A percentile compares a stretch with the other conserved stretches of the same genome.
phyloP scores from a whole-genome alignment of 129 eudicot species.

The Ambrosia trifida region DNA sequence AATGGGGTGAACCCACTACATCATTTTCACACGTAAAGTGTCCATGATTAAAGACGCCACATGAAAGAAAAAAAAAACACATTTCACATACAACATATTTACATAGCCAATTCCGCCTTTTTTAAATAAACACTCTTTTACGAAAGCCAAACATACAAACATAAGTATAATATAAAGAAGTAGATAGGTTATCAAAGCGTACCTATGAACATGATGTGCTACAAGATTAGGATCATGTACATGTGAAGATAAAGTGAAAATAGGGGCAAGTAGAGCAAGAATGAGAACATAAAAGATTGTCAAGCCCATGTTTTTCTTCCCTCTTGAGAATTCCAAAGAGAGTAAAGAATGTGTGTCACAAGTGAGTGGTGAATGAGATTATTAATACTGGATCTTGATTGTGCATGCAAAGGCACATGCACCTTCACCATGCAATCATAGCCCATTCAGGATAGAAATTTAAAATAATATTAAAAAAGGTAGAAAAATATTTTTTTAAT shows the following conservation, averaged over 20 bases:
- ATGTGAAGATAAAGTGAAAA: conserved; percentile 20
- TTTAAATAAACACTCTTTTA: not conserved
- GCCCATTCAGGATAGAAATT: conserved; percentile 16
- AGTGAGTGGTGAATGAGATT: conserved; percentile 24
- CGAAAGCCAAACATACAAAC: not conserved
- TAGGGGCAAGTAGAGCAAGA: conserved; percentile 29
- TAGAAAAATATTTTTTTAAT: not conserved
- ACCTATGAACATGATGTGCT: conserved; percentile 29
- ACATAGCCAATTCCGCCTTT: not conserved
- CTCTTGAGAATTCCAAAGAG: not conserved
- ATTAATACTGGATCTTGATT: conserved; percentile 27
- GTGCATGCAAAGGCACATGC: conserved; percentile 32
- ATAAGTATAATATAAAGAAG: not conserved
- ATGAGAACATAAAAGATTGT: conserved; percentile 14
- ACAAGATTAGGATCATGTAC: conserved; percentile 32
- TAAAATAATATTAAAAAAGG: not conserved
- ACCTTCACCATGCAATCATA: conserved; percentile 26
- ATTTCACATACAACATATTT: not conserved
- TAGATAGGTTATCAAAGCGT: not conserved
- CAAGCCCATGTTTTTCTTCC: conserved; percentile 18
- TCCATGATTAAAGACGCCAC: no score
- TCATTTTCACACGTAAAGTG: no score
- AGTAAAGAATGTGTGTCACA: conserved; percentile 27
- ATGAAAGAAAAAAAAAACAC: not conserved
- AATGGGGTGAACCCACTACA: no score